Evolutionary conservation across 2,329 filamentous ascomycete genomes (phyloP).

Genomic region (Verticillium alfalfae): DNA sequence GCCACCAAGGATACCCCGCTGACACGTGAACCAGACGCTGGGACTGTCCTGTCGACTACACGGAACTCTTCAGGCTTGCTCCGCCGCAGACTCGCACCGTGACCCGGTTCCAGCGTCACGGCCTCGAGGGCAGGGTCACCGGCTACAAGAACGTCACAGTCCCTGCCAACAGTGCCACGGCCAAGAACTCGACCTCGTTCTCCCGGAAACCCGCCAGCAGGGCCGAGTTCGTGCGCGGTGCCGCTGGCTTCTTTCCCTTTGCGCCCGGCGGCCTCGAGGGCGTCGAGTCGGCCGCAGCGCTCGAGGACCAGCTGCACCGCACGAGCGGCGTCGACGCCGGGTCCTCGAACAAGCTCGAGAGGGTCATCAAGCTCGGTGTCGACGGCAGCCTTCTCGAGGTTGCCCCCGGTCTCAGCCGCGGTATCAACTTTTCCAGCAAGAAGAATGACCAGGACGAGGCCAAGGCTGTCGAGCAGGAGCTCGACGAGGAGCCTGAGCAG

Average conservation of each 20-base stretch:
- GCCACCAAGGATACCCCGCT: not conserved
- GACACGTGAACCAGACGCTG: conserved; percentile 44
- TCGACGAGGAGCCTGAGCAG: conserved; percentile 40
- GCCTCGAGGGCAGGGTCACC: conserved; percentile 85
- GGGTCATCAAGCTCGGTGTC: conserved; percentile 75
- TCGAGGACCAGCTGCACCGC: conserved; percentile 66
- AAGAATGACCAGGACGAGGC: conserved; percentile 49
- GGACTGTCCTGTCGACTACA: conserved; percentile 75
- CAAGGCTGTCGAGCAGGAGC: conserved; percentile 33
- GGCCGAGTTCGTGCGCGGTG: conserved; percentile 88
- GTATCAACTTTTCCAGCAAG: conserved; percentile 64
- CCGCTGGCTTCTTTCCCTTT: conserved; percentile 91
- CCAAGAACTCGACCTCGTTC: conserved; percentile 91
- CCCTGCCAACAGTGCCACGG: conserved; percentile 80
- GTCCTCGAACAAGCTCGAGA: conserved; percentile 58
- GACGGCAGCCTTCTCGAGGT: conserved; percentile 75
- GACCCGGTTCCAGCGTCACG: conserved; percentile 85
- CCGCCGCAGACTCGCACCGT: conserved; percentile 93
- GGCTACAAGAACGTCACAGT: conserved; percentile 94
- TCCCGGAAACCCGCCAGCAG: conserved; percentile 78
- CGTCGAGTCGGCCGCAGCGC: conserved; percentile 76
- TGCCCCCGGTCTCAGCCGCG: conserved; percentile 76
- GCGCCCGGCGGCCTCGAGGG: conserved; percentile 84
- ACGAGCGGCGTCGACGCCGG: conserved; percentile 40
- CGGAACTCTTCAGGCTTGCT: conserved; percentile 79